Percentiles rank a stretch among this genome's conserved stretches.
Conservation (phyloP, 2,329 filamentous ascomycete species). For the Chaetomiaceae sp. region DNA sequence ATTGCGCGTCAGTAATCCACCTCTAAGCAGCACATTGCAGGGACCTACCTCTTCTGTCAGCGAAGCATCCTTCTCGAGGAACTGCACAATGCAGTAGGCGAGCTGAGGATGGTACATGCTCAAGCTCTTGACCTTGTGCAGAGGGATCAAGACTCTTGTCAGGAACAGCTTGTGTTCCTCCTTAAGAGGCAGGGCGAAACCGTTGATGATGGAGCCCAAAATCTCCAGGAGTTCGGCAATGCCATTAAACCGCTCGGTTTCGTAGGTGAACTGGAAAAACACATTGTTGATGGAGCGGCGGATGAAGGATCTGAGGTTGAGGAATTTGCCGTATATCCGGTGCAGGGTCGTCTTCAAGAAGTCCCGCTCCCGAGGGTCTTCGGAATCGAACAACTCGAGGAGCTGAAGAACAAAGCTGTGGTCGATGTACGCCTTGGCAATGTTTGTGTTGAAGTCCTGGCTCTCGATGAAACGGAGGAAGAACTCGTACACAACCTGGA, state of each 20-base stretch:
- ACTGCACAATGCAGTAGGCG: conserved; percentile 98
- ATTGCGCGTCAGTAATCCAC: neutral
- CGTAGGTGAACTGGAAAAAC: conserved; percentile 99
- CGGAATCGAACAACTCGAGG: conserved; percentile 96
- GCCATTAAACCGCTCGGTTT: conserved; percentile 97
- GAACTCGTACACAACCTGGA: conserved; percentile 99
- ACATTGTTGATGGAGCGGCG: conserved; percentile 99
- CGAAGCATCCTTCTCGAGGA: conserved; percentile 94
- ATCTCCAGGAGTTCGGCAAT: conserved; percentile 97
- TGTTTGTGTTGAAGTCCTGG: conserved; percentile 99
- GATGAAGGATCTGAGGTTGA: conserved; percentile 96
- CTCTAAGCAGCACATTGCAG: neutral
- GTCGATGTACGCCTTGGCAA: conserved; percentile 97
- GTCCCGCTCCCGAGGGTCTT: conserved; percentile 92
- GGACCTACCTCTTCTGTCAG: conserved; percentile 84
- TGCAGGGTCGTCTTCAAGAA: conserved; percentile 98
- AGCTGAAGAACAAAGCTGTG: conserved; percentile 95
- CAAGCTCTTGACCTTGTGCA: conserved; percentile 97
- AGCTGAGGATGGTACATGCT: conserved; percentile 99
- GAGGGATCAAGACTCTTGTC: conserved; percentile 82
- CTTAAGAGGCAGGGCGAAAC: conserved; percentile 92
- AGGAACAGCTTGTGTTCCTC: conserved; percentile 99
- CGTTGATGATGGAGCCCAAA: conserved; percentile 97
- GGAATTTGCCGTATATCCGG: conserved; percentile 97
- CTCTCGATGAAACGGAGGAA: conserved; percentile 98